phyloP scores from a whole-genome alignment of 306 rosid genomes.

The Acacia acuminata region DNA sequence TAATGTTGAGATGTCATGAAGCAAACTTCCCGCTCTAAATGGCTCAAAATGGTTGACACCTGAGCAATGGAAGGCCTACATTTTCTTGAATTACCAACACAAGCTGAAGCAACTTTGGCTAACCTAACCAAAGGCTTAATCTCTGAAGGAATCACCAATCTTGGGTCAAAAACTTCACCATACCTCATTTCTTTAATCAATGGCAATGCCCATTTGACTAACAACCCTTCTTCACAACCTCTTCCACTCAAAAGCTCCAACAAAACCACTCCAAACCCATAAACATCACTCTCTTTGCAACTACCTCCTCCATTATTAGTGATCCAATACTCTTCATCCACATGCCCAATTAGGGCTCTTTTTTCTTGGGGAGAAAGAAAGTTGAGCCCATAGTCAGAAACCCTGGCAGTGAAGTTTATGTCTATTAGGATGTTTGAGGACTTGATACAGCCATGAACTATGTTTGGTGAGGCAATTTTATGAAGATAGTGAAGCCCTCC shows the following conservation, averaged over 20 bases:
- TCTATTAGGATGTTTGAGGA: constrained; percentile 72
- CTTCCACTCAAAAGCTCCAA: constrained; percentile 87
- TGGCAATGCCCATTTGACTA: constrained; percentile 85
- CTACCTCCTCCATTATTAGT: constrained; percentile 34
- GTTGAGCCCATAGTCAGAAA: constrained; percentile 69
- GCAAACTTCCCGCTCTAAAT: constrained; percentile 55
- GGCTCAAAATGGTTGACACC: constrained; percentile 69
- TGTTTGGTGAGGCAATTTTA: constrained; percentile 64
- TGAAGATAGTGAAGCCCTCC: constrained; percentile 84
- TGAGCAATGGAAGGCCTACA: constrained; percentile 77
- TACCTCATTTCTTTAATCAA: constrained; percentile 65
- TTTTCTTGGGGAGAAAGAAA: constrained; percentile 59
- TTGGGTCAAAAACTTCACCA: constrained; percentile 64
- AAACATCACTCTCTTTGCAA: constrained; percentile 78
- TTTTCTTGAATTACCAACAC: constrained; percentile 76
- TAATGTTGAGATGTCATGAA: not conserved
- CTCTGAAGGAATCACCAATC: constrained; percentile 54
- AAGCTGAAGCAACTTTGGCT: constrained; percentile 86
- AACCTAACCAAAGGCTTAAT: constrained; percentile 53
- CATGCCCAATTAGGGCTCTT: constrained; percentile 56
- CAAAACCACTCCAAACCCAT: constrained; percentile 78
- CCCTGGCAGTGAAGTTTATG: constrained; percentile 47
- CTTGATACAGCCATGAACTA: constrained; percentile 84
- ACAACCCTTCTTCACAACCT: constrained; percentile 58
- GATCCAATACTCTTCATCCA: constrained; percentile 74